A percentile compares a stretch with the other conserved stretches of the same genome.
These are phyloP conservation scores for Phylloboletellus chloephorus DNA, from an alignment of 1,284 basidiomycete genomes.

Conservation along the genomic window DNA sequence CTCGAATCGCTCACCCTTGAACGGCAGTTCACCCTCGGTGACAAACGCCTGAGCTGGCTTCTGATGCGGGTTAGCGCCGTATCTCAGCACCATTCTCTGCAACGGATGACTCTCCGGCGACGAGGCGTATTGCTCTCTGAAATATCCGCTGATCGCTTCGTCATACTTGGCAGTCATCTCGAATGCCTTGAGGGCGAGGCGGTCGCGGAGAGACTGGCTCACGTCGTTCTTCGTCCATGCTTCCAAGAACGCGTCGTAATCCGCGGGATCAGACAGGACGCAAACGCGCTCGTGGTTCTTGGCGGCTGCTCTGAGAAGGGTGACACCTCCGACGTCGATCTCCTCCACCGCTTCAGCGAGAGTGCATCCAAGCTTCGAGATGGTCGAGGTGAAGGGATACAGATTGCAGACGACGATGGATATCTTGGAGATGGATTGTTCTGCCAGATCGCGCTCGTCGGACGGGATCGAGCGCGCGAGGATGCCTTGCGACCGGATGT, in stretches of 20 bases:
- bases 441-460: slow-evolving; percentile 77
- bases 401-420: slow-evolving; percentile 98
- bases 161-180: slow-evolving; percentile 96
- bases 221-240: slow-evolving; percentile 74
- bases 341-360: slow-evolving; percentile 94
- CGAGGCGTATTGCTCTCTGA: slow-evolving; percentile 92
- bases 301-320: slow-evolving; percentile 93
- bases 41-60: slow-evolving; percentile 98
- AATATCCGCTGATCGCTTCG: slow-evolving; percentile 93
- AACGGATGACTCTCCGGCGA: slow-evolving; percentile 68
- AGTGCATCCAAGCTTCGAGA: slow-evolving; percentile 84
- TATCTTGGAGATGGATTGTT: slow-evolving; percentile 84
- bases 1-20: slow-evolving; percentile 65
- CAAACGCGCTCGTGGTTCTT: slow-evolving; percentile 97
- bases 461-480: slow-evolving; percentile 84
- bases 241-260: slow-evolving; percentile 82
- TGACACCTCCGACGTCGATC: slow-evolving; percentile 98
- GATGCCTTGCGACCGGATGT: slow-evolving; percentile 56
- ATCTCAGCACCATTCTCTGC: slow-evolving; percentile 85
- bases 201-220: slow-evolving; percentile 65
- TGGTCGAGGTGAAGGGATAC: slow-evolving; percentile 94
- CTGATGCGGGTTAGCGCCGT: slow-evolving; percentile 98
- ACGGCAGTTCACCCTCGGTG: slow-evolving; percentile 83
- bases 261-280: slow-evolving; percentile 90
- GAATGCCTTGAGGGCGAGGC: slow-evolving; percentile 95